These are phyloP conservation scores for Trichoderma semiorbis DNA, from an alignment of 2,329 filamentous ascomycete species.

Conservation along the genomic window DNA sequence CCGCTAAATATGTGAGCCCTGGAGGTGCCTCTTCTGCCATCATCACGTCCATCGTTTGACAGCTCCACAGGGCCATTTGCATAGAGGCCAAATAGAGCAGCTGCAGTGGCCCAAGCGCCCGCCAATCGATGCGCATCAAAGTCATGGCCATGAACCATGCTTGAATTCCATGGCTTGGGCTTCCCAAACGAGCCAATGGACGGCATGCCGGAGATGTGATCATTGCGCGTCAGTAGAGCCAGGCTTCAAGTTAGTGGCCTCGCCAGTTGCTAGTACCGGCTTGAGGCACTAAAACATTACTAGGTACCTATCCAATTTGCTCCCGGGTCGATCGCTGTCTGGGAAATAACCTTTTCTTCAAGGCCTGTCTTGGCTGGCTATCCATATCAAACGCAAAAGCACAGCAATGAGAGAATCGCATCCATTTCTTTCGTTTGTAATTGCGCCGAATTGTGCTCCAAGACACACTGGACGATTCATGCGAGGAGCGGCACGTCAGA, in stretches of 20 bases:
- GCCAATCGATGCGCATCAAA: conserved; percentile 9
- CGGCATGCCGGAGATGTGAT: not conserved
- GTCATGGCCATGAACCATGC: not conserved
- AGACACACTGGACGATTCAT: not conserved
- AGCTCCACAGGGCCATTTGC: not conserved
- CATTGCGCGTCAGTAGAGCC: conserved; percentile 8
- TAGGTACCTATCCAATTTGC: not conserved
- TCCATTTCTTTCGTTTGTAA: not conserved
- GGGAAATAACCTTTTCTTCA: not conserved
- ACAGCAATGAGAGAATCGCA: not conserved
- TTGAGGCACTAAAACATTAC: not conserved
- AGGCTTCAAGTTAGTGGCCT: not conserved
- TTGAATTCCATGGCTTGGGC: not conserved
- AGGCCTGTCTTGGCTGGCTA: not conserved
- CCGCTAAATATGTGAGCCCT: not conserved
- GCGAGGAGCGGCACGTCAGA: not conserved
- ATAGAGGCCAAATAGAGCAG: not conserved
- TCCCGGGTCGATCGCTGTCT: not conserved
- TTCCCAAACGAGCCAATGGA: conserved; percentile 2
- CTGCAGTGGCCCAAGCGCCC: not conserved
- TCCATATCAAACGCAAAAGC: not conserved
- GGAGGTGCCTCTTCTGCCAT: not conserved
- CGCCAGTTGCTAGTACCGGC: not conserved
- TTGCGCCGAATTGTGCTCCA: not conserved
- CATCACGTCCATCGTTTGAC: not conserved